Evolutionary conservation across 495 filamentous ascomycete genomes (phyloP), one percentile per base, ranked within the genome.

Genomic region (Friedmanniomyces simplex): DNA sequence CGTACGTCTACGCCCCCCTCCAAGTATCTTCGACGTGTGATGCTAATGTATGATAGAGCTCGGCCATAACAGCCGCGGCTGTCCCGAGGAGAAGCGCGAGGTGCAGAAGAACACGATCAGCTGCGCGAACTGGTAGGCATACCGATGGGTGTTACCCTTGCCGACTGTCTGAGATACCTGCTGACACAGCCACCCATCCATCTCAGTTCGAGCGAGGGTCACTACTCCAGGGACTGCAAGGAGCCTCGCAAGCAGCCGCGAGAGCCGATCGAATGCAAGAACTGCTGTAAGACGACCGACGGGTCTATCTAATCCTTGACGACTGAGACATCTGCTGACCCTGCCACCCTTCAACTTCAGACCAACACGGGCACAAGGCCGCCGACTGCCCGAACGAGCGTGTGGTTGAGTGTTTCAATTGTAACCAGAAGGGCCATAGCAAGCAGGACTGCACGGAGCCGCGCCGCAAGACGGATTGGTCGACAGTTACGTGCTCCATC

Each of bases 311-410:
- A n/a, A 58, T 74, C 8, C 69, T 73, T 18, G 78, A 91, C 57
- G 80, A 75, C 58, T 96, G 93, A 68, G 78, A 73, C 67, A 91
- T 91, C 70, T 98, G 93, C 66, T 32, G 28, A 32, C 73, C 67
- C 45, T 62, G 58, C 71, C 68, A 6, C 63, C 48, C 41, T 16
- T 30, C 25, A 52, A 68, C 58, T n/a, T 69, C 60, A 55, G 74
- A 73, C 26, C 71, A 73, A 11, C 72, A 77, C 56, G 58, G 52
- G 4, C 42, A 60, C 32, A 21, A 34, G 20, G 13, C 49, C 47
- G 8, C 22, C 1, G 22, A 58, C 34, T 58, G 56, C 42, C 11
- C 10, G 14, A 18, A 53, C 10, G 32, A 52, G 37, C 16, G 55
- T 14, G 39, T 55, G 39, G 4, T 43, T 16, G 14, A 6, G 4